Base-by-base conservation (phyloP, 805 yeast genomes). In the Scheffersomyces ergatensis region DNA sequence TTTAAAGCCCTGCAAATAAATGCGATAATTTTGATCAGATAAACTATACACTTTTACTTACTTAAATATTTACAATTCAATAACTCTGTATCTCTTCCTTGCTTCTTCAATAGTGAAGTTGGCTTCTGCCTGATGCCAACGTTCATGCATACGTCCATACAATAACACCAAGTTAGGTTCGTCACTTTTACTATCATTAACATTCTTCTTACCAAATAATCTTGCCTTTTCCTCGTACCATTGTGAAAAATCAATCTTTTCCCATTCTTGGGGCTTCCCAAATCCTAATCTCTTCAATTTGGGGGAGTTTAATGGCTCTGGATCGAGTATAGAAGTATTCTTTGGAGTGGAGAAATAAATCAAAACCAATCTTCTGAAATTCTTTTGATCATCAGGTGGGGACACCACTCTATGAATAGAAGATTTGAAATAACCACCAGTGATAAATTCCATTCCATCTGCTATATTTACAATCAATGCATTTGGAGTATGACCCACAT, bases 191-290 rank as follows among this genome's bases (percentile, higher is more conserved):
- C 47, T 42, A 39, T 57, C 60, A 35, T 68, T 65, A 33, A 67
- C 64, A 36, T 60, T 59, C 16, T 57, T 54, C 43, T 60, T 63
- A 15, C 77, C 77, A 49, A 74, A 73, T 17, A 72, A 58, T 33
- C 72, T 54, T 2, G 74, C 75, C 46, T 74, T 74, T 37, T 68
- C 76, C 17, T 66, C 67, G 39, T 70, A 58, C 65, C 65, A 58
- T 35, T 55, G 50, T 12, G 43, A 44, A 41, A 54, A 60, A 3
- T 56, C 50, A 19, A 60, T 60, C 36, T 49, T 51, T 8, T 57
- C 57, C 65, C 65, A 60, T 42, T 57, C 62, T 13, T 43, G 26
- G 1, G 60, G 62, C 31, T 53, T 55, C 19, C 19, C 37, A 33
- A 45, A 36, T 18, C 63, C 62, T 19, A 58, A 40, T 25, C 51